Base-by-base conservation (phyloP, 2,329 filamentous ascomycete species). In the Hansfordia pulvinata region DNA sequence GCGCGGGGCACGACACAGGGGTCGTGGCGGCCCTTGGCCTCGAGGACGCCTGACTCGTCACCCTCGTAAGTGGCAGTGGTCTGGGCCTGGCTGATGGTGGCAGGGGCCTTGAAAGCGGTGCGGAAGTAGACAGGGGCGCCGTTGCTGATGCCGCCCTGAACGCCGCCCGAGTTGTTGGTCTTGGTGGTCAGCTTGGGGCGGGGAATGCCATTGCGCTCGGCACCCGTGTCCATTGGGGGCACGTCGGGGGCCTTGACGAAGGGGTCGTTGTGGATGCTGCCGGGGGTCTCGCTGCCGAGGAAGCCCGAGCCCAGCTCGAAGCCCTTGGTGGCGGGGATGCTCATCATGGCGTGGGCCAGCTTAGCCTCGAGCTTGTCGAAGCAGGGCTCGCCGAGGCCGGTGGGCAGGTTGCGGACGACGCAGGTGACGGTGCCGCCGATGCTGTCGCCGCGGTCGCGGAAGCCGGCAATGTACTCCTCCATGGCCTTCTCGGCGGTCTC, bases 261-360 rank as follows among this genome's bases (percentile, higher is more conserved):
- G 29, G 81, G 63, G 52, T 96, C 88, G 51, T 96, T 96, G 68
- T 96, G 86, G 29, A 67, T 66, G n/a, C 80, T 90, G 13, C 90
- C 88, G 2, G 79, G 78, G 20, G 96, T 68, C 49, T 86, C 79
- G 44, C 79, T 80, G 31, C 90, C 88, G 26, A 67, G 75, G 52
- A 96, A 96, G 9, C 90, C 90, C 28, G 82, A 93, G 29, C 90
- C 90, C 38, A 96, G 77, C 50, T 96, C 88, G 47, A 96, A 96
- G 29, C 80, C 88, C 60, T 96, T 98, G 19, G 81, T 88, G 4
- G 90, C 85, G 5, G 90, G 90, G 42, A 96, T 93, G 49, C 75
- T 84, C 36, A 96, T 69, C 82, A 98, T 96, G 26, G 82, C 90
- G 47, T 96, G 88, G 15, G 74, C 86, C 24, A 98, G 73, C 49